phyloP scores from a whole-genome alignment of 1,139 yeast genomes.

The Pichia terricola region DNA sequence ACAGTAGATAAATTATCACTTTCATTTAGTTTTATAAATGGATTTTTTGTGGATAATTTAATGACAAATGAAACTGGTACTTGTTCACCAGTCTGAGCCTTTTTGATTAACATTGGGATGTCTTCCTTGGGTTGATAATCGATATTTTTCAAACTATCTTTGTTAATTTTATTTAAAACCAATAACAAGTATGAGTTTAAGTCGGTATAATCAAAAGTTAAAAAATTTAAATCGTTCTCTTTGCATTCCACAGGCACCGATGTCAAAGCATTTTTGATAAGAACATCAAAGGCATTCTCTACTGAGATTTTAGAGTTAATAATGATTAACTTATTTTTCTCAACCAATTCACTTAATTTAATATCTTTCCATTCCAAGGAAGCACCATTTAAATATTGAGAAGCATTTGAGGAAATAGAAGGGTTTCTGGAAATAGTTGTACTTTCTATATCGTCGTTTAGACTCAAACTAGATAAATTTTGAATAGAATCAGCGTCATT shows the following conservation, averaged over 20 bases:
- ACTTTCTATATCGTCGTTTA: background rate
- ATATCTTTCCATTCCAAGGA: constrained; percentile 65
- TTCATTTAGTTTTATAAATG: constrained; percentile 68
- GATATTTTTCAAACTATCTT: constrained; percentile 24
- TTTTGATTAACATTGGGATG: constrained; percentile 29
- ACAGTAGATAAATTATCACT: constrained; percentile 60
- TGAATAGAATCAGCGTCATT: background rate
- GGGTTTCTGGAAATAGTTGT: constrained; percentile 23
- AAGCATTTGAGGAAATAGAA: constrained; percentile 22
- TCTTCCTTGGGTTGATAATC: constrained; percentile 25
- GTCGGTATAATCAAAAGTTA: constrained; percentile 87
- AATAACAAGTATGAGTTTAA: constrained; percentile 57
- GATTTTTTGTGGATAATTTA: constrained; percentile 75
- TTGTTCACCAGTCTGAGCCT: constrained; percentile 55
- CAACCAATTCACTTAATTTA: constrained; percentile 62
- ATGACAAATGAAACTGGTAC: constrained; percentile 78
- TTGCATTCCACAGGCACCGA: constrained; percentile 67
- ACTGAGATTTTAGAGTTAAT: constrained; percentile 60
- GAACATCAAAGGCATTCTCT: constrained; percentile 77
- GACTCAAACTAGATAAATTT: background rate
- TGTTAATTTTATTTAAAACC: constrained; percentile 25
- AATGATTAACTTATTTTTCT: constrained; percentile 64
- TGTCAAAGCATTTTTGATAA: constrained; percentile 64
- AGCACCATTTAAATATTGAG: constrained; percentile 17
- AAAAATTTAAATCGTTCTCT: constrained; percentile 50